Percentiles rank a stretch among this genome's conserved stretches.
Evolutionary conservation across 805 yeast genomes (phyloP).

Genomic region (Candida arabinofermentans): DNA sequence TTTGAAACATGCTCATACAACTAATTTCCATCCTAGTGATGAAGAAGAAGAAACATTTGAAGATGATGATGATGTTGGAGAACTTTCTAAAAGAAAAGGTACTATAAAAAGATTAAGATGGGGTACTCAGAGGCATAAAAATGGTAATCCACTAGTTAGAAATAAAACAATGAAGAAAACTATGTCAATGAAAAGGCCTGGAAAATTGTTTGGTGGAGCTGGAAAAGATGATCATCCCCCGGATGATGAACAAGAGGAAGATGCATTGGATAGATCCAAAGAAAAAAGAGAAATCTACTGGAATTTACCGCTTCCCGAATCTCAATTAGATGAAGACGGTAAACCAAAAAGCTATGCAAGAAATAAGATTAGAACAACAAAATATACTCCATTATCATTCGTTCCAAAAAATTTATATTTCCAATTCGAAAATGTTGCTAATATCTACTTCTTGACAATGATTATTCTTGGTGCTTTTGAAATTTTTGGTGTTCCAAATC

Average conservation of each 20-base stretch:
- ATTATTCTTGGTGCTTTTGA: conserved; percentile 75
- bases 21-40: conserved; percentile 8
- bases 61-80: conserved; percentile 23
- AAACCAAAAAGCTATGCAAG: conserved; percentile 67
- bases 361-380: conserved; percentile 92
- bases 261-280: conserved; percentile 26
- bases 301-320: conserved; percentile 58
- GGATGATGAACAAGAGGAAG: conserved; percentile 14
- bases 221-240: conserved; percentile 17
- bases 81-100: conserved; percentile 32
- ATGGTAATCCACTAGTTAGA: conserved; percentile 62
- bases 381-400: conserved; percentile 87
- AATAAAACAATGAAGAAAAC: conserved; percentile 48
- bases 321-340: conserved; percentile 48
- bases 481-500: conserved; percentile 78
- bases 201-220: conserved; percentile 19
- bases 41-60: conserved; percentile 17
- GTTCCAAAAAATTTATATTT: conserved; percentile 76
- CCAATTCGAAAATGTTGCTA: conserved; percentile 89
- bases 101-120: conserved; percentile 77
- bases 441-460: conserved; percentile 76
- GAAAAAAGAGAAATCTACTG: conserved; percentile 48
- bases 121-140: conserved; percentile 83
- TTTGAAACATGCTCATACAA: conserved; percentile 23
- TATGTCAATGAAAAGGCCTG: conserved; percentile 18